A percentile compares a stretch with the other conserved stretches of the same genome.
Conservation (phyloP, 352 stramenopile genomes). For the Globisporangium yorkense region DNA sequence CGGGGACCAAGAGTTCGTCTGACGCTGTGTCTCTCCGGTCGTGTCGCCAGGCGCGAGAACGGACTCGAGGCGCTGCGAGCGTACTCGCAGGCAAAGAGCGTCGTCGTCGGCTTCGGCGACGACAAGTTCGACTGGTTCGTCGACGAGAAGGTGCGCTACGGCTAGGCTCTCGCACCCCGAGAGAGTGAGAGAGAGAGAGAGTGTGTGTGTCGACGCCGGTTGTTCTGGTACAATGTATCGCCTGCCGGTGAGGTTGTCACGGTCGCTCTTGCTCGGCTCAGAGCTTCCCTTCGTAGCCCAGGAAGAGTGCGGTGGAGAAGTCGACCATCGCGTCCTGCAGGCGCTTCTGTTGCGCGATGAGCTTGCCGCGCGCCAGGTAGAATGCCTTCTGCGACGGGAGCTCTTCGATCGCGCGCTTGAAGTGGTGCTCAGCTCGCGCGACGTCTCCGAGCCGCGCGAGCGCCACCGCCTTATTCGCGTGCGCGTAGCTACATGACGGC, state of each 20-base stretch:
- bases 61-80: conserved; percentile 58
- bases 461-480: conserved; percentile 61
- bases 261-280: conserved; percentile 19
- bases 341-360: conserved; percentile 66
- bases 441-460: conserved; percentile 33
- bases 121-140: conserved; percentile 79
- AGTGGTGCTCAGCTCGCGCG: conserved; percentile 33
- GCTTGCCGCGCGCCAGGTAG: conserved; percentile 58
- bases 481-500: conserved; percentile 57
- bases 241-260: background rate
- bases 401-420: conserved; percentile 65
- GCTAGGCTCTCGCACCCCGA: conserved; percentile 14
- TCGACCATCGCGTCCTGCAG: conserved; percentile 78
- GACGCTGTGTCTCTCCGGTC: background rate
- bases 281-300: conserved; percentile 68
- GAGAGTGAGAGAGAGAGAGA: too few relatives aligned
- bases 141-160: conserved; percentile 48
- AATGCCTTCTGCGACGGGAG: conserved; percentile 64
- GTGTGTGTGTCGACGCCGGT: background rate
- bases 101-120: conserved; percentile 55
- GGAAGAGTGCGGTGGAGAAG: conserved; percentile 63
- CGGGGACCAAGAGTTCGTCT: background rate
- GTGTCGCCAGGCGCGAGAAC: conserved; percentile 74
- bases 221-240: background rate
- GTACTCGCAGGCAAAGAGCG: conserved; percentile 77